These are phyloP conservation scores for Gloeophyllum trabeum DNA, from an alignment of 768 basidiomycete genomes.

Conservation along the genomic window DNA sequence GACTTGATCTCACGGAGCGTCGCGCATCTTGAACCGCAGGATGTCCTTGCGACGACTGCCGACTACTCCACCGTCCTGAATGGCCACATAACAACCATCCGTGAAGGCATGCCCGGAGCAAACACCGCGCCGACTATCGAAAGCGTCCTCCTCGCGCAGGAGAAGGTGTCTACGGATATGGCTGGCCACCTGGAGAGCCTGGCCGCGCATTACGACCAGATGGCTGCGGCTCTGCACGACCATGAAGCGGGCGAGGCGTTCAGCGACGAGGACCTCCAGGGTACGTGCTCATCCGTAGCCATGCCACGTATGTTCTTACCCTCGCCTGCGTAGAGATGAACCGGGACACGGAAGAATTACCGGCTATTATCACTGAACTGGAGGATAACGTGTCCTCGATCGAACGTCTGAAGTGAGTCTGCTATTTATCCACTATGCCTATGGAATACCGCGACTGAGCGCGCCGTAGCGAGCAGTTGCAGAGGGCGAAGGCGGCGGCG, in stretches of 20 bases:
- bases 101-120: too few species aligned
- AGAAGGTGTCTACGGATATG: conserved; percentile 50
- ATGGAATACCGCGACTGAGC: not conserved
- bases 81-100: conserved; percentile 33
- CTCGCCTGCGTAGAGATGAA: conserved; percentile 50
- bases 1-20: too few species aligned
- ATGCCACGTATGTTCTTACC: not conserved
- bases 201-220: conserved; percentile 66
- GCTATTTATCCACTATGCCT: not conserved
- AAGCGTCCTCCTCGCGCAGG: conserved; percentile 30
- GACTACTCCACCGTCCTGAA: conserved; percentile 56
- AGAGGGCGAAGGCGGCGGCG: conserved; percentile 27
- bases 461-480: conserved; percentile 50
- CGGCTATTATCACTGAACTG: conserved; percentile 61
- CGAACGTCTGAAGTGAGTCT: conserved; percentile 43
- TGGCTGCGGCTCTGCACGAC: conserved; percentile 56
- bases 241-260: conserved; percentile 60
- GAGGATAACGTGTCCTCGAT: conserved; percentile 47
- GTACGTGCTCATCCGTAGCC: conserved; percentile 20
- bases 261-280: conserved; percentile 57
- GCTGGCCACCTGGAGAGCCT: conserved; percentile 63
- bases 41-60: conserved; percentile 47
- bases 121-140: too few species aligned
- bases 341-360: conserved; percentile 70
- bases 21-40: too few species aligned